These are phyloP conservation scores for Willaertia magna DNA, from an alignment of 208 protist genomes.

Conservation along the genomic window DNA sequence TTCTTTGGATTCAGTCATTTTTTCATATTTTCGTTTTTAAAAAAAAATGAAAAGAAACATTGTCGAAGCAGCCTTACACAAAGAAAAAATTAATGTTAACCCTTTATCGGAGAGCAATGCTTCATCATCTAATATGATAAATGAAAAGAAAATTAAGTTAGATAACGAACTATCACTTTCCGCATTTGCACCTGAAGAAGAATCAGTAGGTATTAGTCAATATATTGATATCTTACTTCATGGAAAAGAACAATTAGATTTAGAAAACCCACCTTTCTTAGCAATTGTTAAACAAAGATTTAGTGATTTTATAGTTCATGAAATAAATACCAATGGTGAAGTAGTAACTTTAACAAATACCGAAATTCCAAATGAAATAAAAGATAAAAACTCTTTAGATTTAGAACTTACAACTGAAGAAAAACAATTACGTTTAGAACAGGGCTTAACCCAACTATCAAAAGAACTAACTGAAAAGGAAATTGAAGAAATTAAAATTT, in stretches of 20 bases:
- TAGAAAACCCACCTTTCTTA: background rate
- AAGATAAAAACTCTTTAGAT: background rate
- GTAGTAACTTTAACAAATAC: conserved; percentile 19
- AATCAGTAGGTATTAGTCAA: background rate
- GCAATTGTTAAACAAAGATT: conserved; percentile 34
- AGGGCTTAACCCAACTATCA: background rate
- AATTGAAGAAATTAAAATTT: background rate
- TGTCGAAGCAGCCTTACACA: too few relatives aligned
- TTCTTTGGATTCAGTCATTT: background rate
- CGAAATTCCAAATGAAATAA: background rate
- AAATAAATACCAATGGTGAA: conserved; percentile 18
- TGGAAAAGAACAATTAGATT: background rate
- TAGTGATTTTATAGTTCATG: conserved; percentile 38
- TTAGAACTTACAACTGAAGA: background rate
- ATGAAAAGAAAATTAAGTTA: too few relatives aligned
- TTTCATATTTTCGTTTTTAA: background rate
- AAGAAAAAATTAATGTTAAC: too few relatives aligned
- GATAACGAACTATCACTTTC: too few relatives aligned
- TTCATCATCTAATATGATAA: too few relatives aligned
- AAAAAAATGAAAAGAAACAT: background rate
- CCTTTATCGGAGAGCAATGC: too few relatives aligned
- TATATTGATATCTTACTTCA: background rate
- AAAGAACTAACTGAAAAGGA: background rate
- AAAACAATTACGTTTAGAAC: background rate
- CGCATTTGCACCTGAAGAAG: background rate